phyloP scores from a whole-genome alignment of 441 rosid species.

The Pelargonium citronellum region DNA sequence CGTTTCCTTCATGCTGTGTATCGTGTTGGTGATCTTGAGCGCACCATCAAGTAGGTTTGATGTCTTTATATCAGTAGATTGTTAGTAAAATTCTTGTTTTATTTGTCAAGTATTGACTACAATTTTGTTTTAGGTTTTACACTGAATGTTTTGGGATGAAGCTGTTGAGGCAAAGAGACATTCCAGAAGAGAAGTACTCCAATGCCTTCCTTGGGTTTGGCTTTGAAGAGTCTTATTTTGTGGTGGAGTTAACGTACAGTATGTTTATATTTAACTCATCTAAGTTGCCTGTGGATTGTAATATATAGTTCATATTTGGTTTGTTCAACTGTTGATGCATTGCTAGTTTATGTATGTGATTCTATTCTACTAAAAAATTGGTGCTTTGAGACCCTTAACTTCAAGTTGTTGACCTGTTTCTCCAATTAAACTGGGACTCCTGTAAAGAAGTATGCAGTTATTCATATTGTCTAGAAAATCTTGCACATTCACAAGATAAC shows the following conservation, averaged over 20 bases:
- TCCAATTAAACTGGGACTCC: too few species aligned
- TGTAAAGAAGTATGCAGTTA: too few species aligned
- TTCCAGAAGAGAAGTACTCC: conserved; percentile 88
- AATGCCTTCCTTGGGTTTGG: conserved; percentile 96
- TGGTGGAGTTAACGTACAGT: conserved; percentile 84
- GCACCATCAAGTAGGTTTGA: conserved; percentile 58
- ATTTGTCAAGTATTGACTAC: background rate
- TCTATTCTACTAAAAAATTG: too few species aligned
- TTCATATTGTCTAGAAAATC: too few species aligned
- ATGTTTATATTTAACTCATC: conserved; percentile 16
- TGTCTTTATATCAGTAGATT: background rate
- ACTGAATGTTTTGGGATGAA: conserved; percentile 96
- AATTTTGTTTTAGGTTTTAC: conserved; percentile 55
- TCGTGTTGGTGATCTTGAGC: conserved; percentile 88
- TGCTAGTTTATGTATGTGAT: too few species aligned
- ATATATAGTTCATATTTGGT: too few species aligned
- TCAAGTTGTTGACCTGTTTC: too few species aligned
- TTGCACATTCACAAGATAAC: too few species aligned
- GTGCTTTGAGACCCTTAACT: too few species aligned
- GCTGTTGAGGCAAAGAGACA: conserved; percentile 77
- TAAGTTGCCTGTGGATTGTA: too few species aligned
- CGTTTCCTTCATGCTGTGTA: conserved; percentile 84
- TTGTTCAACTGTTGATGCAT: too few species aligned
- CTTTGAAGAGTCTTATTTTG: conserved; percentile 71
- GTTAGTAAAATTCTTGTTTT: background rate